These are phyloP conservation scores for Hemisphaericaspora subhashii DNA, from an alignment of 1,139 yeast genomes.

Conservation along the genomic window DNA sequence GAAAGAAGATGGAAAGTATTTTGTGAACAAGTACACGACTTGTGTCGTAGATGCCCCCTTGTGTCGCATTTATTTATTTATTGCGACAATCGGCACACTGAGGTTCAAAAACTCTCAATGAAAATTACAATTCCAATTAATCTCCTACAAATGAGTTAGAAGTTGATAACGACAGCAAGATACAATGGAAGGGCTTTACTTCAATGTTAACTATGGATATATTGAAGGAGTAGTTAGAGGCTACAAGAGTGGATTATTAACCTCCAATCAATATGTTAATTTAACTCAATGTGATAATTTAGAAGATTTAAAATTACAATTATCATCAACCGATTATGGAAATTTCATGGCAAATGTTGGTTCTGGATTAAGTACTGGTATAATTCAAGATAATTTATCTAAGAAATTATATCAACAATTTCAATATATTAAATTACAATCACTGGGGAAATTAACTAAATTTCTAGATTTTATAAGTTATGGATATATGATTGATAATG, in stretches of 20 bases:
- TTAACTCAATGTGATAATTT: constrained; percentile 93
- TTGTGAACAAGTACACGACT: constrained; percentile 1
- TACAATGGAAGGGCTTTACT: constrained; percentile 36
- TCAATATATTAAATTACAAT: constrained; percentile 79
- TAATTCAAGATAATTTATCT: constrained; percentile 77
- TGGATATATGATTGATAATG: constrained; percentile 98
- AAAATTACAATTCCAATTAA: too few species aligned
- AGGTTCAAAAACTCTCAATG: too few species aligned
- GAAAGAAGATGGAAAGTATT: too few species aligned
- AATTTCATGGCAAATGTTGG: constrained; percentile 82
- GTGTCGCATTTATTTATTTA: too few species aligned
- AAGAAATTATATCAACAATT: constrained; percentile 79
- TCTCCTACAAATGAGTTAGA: neutral
- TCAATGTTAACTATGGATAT: constrained; percentile 86
- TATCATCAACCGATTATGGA: constrained; percentile 95
- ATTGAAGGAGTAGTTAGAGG: constrained; percentile 96
- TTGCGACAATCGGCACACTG: too few species aligned
- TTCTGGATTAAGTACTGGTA: constrained; percentile 77
- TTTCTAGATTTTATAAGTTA: constrained; percentile 91
- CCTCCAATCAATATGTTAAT: constrained; percentile 79
- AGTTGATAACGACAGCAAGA: neutral
- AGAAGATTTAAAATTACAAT: constrained; percentile 90
- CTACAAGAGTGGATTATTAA: constrained; percentile 79
- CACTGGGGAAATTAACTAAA: constrained; percentile 74
- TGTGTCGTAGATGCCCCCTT: too few species aligned